A percentile compares a stretch with the other conserved stretches of the same genome.
These are phyloP conservation scores for Aspergillus wentii DNA, from an alignment of 495 filamentous ascomycete genomes.

Conservation along the genomic window DNA sequence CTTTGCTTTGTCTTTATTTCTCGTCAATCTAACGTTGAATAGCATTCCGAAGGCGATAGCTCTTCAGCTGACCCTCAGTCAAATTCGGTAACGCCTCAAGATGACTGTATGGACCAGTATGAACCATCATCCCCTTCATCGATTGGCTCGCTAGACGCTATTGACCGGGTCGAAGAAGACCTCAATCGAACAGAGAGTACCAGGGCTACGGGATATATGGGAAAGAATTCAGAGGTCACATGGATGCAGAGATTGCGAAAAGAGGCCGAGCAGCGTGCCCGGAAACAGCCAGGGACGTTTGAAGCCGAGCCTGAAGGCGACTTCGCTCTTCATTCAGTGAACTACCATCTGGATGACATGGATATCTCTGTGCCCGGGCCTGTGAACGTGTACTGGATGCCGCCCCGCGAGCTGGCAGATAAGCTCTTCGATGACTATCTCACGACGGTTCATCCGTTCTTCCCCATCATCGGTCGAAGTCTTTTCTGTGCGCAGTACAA, in stretches of 20 bases:
- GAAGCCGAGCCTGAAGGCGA: constrained; percentile 26
- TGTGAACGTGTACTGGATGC: constrained; percentile 50
- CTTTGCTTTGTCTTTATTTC: constrained; percentile 1
- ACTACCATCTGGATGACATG: constrained; percentile 58
- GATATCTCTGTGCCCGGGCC: constrained; percentile 42
- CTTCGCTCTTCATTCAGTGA: constrained; percentile 37
- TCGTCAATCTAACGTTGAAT: neutral
- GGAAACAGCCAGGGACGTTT: constrained; percentile 24
- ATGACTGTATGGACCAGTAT: constrained; percentile 25
- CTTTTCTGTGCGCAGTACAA: constrained; percentile 42
- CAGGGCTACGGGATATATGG: constrained; percentile 57
- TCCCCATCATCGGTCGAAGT: constrained; percentile 54
- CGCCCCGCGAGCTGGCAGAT: constrained; percentile 48
- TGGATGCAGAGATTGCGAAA: constrained; percentile 53
- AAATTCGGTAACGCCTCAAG: constrained; percentile 24
- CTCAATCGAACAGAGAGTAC: constrained; percentile 45
- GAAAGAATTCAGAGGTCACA: constrained; percentile 59
- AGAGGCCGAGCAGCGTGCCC: constrained; percentile 30
- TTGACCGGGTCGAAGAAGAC: constrained; percentile 60
- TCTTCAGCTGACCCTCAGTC: constrained; percentile 27
- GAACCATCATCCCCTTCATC: constrained; percentile 40
- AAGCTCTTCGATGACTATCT: constrained; percentile 53
- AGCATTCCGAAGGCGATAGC: constrained; percentile 18
- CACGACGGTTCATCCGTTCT: constrained; percentile 53
- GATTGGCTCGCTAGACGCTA: constrained; percentile 55